Evolutionary conservation across 371 early-diverging fungal genomes (phyloP).

Genomic region (Mortierella sp.): DNA sequence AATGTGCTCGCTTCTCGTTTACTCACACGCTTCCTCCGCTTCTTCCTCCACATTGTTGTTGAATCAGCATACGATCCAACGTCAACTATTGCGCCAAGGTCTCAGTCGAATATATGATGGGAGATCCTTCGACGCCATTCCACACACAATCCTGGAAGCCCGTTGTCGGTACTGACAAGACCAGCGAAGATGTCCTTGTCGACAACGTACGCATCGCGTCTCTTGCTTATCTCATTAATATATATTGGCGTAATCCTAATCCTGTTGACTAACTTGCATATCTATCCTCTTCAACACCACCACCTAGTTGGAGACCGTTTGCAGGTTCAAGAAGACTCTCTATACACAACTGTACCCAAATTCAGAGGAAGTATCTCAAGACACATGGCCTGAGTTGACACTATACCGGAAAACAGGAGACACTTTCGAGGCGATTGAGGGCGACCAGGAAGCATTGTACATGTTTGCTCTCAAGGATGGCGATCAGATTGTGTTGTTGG

Average conservation of each 20-base stretch:
- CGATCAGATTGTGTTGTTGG: slow-evolving; percentile 42
- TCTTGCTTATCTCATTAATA: too few species aligned
- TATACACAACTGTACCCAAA: slow-evolving; percentile 34
- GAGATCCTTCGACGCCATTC: slow-evolving; percentile 38
- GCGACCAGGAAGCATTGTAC: slow-evolving; percentile 53
- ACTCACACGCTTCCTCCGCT: too few species aligned
- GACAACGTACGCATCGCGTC: slow-evolving; percentile 39
- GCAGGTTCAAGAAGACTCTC: slow-evolving; percentile 49
- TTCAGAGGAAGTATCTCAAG: slow-evolving; percentile 22
- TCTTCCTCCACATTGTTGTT: background rate
- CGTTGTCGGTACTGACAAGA: slow-evolving; percentile 13
- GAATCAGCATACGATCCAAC: slow-evolving; percentile 35
- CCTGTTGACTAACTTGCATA: background rate
- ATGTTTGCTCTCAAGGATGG: slow-evolving; percentile 58
- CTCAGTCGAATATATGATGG: slow-evolving; percentile 43
- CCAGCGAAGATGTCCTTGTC: slow-evolving; percentile 28
- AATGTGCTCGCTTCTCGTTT: background rate
- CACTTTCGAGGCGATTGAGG: slow-evolving; percentile 35
- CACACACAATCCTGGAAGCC: slow-evolving; percentile 38
- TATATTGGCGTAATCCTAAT: background rate
- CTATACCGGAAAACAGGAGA: slow-evolving; percentile 31
- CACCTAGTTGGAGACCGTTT: slow-evolving; percentile 49
- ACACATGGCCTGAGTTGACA: slow-evolving; percentile 40
- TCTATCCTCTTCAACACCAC: background rate
- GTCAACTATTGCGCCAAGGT: slow-evolving; percentile 54